Percentiles rank a stretch among this genome's conserved stretches.
phyloP scores from a whole-genome alignment of 208 protist species.

The Naegleria lovaniensis region DNA sequence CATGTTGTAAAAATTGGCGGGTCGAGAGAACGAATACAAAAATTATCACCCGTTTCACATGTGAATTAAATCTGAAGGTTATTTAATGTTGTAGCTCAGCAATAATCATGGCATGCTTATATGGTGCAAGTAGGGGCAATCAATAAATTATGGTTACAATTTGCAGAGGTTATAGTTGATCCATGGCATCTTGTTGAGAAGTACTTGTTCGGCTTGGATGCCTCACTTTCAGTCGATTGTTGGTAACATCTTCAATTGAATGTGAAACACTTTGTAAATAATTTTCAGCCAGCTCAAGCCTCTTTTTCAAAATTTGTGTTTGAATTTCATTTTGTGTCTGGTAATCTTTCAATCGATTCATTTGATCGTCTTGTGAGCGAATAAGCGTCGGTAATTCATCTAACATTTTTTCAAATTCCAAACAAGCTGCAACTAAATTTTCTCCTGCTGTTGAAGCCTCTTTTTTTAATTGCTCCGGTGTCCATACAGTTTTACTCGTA shows the following conservation, averaged over 20 bases:
- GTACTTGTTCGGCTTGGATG: neutral
- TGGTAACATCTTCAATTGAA: neutral
- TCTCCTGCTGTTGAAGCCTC: neutral
- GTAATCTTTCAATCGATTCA: neutral
- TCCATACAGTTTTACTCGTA: neutral
- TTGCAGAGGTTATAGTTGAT: no score
- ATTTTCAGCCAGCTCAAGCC: neutral
- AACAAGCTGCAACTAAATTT: neutral
- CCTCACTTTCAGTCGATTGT: neutral
- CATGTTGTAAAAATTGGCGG: no score
- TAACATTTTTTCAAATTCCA: conserved; percentile 12
- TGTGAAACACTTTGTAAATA: neutral
- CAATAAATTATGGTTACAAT: no score
- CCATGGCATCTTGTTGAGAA: no score
- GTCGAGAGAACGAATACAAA: no score
- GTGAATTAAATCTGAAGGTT: no score
- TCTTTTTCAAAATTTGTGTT: neutral
- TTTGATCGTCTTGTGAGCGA: neutral
- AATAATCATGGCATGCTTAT: no score
- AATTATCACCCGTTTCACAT: no score
- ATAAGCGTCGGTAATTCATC: neutral
- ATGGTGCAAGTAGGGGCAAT: no score
- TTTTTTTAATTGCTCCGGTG: neutral
- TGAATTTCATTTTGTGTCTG: neutral
- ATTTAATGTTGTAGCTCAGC: no score